Evolutionary conservation across 192 early-diverging fungal genomes (phyloP).

Genomic region (Coemansia aciculifera): DNA sequence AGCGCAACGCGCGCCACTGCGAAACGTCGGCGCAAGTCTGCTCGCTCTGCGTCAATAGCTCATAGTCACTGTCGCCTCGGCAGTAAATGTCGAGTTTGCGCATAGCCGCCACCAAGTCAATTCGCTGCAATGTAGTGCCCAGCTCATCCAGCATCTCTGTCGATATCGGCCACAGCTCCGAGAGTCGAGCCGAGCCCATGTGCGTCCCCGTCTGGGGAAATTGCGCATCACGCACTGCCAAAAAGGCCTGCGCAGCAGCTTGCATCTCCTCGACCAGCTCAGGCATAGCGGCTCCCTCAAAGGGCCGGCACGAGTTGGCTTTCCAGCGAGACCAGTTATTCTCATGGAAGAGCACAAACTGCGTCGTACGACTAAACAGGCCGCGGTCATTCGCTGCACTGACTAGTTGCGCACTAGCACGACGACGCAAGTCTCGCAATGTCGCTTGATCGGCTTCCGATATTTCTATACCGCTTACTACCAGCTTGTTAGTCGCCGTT

Average conservation of each 20-base stretch:
- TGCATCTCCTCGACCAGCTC: slow-evolving; percentile 49
- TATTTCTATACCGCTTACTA: slow-evolving; percentile 46
- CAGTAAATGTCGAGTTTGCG: slow-evolving; percentile 40
- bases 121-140: slow-evolving; percentile 23
- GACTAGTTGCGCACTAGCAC: slow-evolving; percentile 56
- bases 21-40: slow-evolving; percentile 37
- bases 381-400: slow-evolving; percentile 60
- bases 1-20: slow-evolving; percentile 49
- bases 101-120: slow-evolving; percentile 34
- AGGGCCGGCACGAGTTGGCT: slow-evolving; percentile 68
- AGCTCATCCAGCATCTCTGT: slow-evolving; percentile 21
- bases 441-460: slow-evolving; percentile 53
- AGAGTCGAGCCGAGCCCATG: slow-evolving; percentile 31
- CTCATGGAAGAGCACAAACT: slow-evolving; percentile 72
- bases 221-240: slow-evolving; percentile 10
- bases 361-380: slow-evolving; percentile 65
- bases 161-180: slow-evolving; percentile 28
- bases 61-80: slow-evolving; percentile 50
- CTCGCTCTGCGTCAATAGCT: slow-evolving; percentile 45
- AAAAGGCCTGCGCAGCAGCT: slow-evolving; percentile 23
- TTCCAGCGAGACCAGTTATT: slow-evolving; percentile 85
- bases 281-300: slow-evolving; percentile 60
- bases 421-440: slow-evolving; percentile 57
- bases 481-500: slow-evolving; percentile 60
- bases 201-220: neutral